Conservation (phyloP, 2,329 filamentous ascomycete species). For the Alternaria viburni region DNA sequence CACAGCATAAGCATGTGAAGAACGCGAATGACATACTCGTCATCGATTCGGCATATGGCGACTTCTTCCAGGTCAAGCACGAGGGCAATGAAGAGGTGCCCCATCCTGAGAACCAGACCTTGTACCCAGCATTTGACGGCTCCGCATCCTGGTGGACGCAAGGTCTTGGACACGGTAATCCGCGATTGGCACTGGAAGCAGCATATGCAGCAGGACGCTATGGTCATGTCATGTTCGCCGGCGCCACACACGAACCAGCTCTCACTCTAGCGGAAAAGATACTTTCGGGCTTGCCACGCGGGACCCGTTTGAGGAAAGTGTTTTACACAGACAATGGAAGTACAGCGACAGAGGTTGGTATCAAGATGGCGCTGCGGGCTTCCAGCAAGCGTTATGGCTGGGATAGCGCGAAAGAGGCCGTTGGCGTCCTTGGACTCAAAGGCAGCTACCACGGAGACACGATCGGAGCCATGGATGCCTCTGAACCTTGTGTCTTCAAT, state of each 20-base stretch:
- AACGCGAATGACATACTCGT: conserved; percentile 68
- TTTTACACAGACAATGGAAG: conserved; percentile 88
- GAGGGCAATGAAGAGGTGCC: conserved; percentile 29
- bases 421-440: conserved; percentile 75
- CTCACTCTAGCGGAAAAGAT: conserved; percentile 71
- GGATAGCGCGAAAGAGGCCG: conserved; percentile 61
- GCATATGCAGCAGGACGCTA: conserved; percentile 84
- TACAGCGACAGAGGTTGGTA: conserved; percentile 81
- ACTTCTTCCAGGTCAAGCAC: conserved; percentile 72
- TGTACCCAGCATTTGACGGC: conserved; percentile 77
- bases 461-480: conserved; percentile 85
- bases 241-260: conserved; percentile 79
- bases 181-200: conserved; percentile 72
- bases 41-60: conserved; percentile 81
- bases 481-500: conserved; percentile 78
- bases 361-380: conserved; percentile 83
- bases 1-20: conserved; percentile 73
- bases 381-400: conserved; percentile 71
- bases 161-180: conserved; percentile 78
- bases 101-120: conserved; percentile 43
- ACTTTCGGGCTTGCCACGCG: conserved; percentile 61
- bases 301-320: conserved; percentile 70
- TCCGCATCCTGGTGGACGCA: conserved; percentile 94
- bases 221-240: conserved; percentile 88
- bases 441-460: conserved; percentile 89